Evolutionary conservation across 1,139 yeast genomes (phyloP), one percentile per base, ranked within the genome.

Genomic region (Magnusiomyces ingens): DNA sequence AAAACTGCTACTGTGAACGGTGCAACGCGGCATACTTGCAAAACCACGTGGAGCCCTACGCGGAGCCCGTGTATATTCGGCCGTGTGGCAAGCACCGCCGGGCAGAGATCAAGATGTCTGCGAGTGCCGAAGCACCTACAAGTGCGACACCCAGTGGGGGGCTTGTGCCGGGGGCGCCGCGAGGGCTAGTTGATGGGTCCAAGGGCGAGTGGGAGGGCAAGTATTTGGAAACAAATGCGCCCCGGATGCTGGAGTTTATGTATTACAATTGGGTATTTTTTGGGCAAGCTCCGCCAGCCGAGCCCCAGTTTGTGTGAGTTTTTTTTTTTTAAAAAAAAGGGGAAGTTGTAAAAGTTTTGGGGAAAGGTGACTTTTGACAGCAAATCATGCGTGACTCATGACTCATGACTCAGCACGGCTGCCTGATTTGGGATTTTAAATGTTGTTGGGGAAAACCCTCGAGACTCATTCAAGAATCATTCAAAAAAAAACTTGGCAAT

Each of bases 11-110:
- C 19, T 45, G 48, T 35, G 48, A 32, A 2, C n/a, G 3, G 35
- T 45, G 48, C 41, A 45, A 45, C 13, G 41, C 15, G 13, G 48
- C 48, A 2, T 45, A 45, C 18, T 38, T 36, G 4, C 35, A 19
- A 35, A 45, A 45, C 41, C 36, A 45, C 15, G 35, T 45, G 41
- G 48, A 45, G 17, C 48, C 48, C 3, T 45, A 45, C 21, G 13
- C 29, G 10, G 48, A 45, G 36, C 15, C 19, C 12, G 36, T 45
- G 15, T 4, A 17, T 3, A 35, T 45, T 10, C 10, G 8, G 13
- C 41, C 29, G 4, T 22, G 48, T 12, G 18, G 29, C n/a, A 44
- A 44, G 13, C n/a, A 19, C 13, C 29, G 29, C 10, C 15, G 26
- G 12, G 11, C 19, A 6, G 21, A n/a, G 13, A 12, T 18, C 18